A percentile compares a stretch with the other conserved stretches of the same genome.
These are phyloP conservation scores for Macrophomina pseudophaseolina DNA, from an alignment of 2,329 filamentous ascomycete species.

Conservation along the genomic window DNA sequence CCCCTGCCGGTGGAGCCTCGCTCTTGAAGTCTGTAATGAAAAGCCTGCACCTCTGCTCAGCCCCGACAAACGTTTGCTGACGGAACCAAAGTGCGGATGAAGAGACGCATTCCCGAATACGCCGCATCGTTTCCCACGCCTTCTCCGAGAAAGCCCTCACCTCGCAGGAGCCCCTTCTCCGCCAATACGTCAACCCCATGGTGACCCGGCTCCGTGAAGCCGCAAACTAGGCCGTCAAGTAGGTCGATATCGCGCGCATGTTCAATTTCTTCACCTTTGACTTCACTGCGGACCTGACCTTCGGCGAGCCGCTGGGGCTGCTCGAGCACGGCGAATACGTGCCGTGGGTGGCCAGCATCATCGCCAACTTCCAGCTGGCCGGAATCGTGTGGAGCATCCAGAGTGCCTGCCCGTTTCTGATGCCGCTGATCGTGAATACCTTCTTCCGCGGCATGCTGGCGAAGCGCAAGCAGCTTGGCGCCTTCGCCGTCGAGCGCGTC, in stretches of 20 bases:
- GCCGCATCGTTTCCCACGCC: conserved; percentile 46
- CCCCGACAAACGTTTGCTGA: not conserved
- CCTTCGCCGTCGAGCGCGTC: conserved; percentile 27
- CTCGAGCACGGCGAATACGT: conserved; percentile 37
- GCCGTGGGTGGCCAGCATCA: conserved; percentile 41
- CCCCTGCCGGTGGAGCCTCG: not conserved
- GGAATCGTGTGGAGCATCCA: not conserved
- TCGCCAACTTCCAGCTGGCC: conserved; percentile 32
- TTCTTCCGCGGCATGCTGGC: not conserved
- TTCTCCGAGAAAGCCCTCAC: conserved; percentile 47
- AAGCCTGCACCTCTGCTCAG: not conserved
- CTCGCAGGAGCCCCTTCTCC: conserved; percentile 47
- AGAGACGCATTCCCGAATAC: conserved; percentile 47
- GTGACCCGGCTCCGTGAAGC: conserved; percentile 38
- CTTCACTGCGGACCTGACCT: conserved; percentile 34
- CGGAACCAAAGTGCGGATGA: conserved; percentile 34
- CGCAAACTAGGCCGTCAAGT: conserved; percentile 27
- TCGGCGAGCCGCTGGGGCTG: conserved; percentile 38
- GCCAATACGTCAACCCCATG: conserved; percentile 48
- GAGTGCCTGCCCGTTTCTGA: not conserved
- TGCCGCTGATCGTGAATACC: not conserved
- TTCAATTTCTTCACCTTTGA: conserved; percentile 34
- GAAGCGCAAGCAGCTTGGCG: not conserved
- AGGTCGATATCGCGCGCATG: conserved; percentile 44
- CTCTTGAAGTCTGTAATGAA: conserved; percentile 5